These are phyloP conservation scores for Talaromyces sp. DNA, from an alignment of 2,329 filamentous ascomycete genomes.

Conservation along the genomic window DNA sequence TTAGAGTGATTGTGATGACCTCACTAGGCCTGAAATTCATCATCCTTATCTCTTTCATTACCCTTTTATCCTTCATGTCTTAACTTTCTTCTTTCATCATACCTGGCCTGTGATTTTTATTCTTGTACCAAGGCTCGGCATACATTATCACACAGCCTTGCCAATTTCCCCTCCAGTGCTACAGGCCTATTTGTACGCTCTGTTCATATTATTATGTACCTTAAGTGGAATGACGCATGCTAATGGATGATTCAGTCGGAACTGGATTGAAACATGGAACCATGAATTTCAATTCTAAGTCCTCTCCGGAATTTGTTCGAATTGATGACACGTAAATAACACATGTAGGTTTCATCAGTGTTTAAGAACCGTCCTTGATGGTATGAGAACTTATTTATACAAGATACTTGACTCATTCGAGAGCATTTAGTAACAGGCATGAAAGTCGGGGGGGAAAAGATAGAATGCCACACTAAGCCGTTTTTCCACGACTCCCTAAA, in stretches of 20 bases:
- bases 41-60: slow-evolving; percentile 5
- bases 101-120: slow-evolving; percentile 12
- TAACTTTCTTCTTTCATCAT: slow-evolving; percentile 11
- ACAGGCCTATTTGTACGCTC: slow-evolving; percentile 11
- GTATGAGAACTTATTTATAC: not conserved
- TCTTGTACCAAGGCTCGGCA: slow-evolving; percentile 6
- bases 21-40: not conserved
- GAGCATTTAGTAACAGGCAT: too few species aligned
- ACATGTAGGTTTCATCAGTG: not conserved
- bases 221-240: slow-evolving; percentile 13
- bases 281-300: not conserved
- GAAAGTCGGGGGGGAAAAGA: too few species aligned
- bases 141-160: slow-evolving; percentile 5
- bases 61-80: slow-evolving; percentile 13
- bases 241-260: not conserved
- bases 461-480: not conserved
- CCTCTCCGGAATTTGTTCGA: not conserved
- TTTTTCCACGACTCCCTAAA: not conserved
- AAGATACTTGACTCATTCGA: not conserved
- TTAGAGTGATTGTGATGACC: not conserved
- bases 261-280: not conserved
- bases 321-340: not conserved
- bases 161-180: slow-evolving; percentile 11
- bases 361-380: not conserved
- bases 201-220: slow-evolving; percentile 15